Conservation (phyloP, 345 rosid species). For the Acer negundo region DNA sequence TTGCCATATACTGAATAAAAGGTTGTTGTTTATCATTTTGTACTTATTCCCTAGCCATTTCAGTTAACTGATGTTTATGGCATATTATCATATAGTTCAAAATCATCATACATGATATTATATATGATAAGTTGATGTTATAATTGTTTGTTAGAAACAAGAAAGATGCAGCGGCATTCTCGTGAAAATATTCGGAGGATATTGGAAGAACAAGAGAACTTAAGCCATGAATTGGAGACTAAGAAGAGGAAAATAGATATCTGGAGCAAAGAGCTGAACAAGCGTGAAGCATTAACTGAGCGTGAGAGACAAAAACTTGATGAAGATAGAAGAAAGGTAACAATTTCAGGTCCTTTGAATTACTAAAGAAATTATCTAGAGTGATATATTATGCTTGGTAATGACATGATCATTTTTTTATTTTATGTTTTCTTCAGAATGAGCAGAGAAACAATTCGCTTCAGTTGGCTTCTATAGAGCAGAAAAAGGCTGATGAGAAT, state of each 20-base stretch:
- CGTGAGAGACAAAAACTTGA: conserved; percentile 81
- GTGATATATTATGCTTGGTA: conserved; percentile 10
- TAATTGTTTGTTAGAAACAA: conserved; percentile 57
- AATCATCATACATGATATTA: background rate
- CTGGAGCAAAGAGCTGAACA: conserved; percentile 72
- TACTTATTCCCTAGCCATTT: too few species aligned
- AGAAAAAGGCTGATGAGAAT: conserved; percentile 74
- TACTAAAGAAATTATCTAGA: background rate
- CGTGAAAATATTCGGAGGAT: conserved; percentile 65
- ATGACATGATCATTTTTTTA: conserved; percentile 16
- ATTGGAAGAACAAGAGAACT: conserved; percentile 63
- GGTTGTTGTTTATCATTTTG: background rate
- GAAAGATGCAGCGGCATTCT: conserved; percentile 72
- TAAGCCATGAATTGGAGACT: conserved; percentile 59
- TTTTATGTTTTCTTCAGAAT: conserved; percentile 43
- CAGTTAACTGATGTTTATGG: background rate
- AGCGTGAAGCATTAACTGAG: conserved; percentile 79
- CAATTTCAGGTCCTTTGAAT: background rate
- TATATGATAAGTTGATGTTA: background rate
- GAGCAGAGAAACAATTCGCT: conserved; percentile 60
- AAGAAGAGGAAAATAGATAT: conserved; percentile 54
- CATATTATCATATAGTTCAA: background rate
- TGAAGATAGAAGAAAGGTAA: conserved; percentile 81
- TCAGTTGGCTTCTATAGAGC: conserved; percentile 76
- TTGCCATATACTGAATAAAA: background rate